Conservation (phyloP, 2,329 filamentous ascomycete genomes). For the Decorospora gaudefroyi region DNA sequence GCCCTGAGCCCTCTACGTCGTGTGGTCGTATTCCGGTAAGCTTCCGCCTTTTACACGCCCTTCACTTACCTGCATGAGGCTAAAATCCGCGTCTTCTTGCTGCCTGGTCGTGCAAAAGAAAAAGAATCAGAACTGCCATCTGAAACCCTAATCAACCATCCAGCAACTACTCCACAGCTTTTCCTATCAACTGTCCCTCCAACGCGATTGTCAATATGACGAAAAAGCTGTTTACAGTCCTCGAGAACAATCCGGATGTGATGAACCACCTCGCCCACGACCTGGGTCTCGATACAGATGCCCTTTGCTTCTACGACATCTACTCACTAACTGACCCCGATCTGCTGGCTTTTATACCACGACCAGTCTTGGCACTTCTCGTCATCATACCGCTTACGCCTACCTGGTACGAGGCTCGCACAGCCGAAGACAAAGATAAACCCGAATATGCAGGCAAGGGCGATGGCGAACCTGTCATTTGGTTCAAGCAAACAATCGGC, state of each 20-base stretch:
- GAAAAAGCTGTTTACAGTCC: constrained; percentile 36
- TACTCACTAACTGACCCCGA: constrained; percentile 58
- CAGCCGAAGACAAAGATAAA: constrained; percentile 49
- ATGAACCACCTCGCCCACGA: constrained; percentile 56
- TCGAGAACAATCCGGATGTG: constrained; percentile 61
- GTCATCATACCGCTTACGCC: constrained; percentile 56
- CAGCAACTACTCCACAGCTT: neutral
- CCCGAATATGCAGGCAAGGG: constrained; percentile 54
- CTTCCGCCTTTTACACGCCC: neutral
- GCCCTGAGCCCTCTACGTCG: too few species aligned
- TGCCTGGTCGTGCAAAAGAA: constrained; percentile 11
- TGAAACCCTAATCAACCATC: neutral
- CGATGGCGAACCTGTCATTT: constrained; percentile 58
- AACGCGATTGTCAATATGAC: constrained; percentile 19
- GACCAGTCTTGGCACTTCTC: constrained; percentile 59
- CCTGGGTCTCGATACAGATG: constrained; percentile 53
- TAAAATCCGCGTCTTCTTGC: constrained; percentile 6
- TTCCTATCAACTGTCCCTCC: neutral
- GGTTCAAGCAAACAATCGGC: constrained; percentile 64
- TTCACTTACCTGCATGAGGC: neutral
- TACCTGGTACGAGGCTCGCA: constrained; percentile 49
- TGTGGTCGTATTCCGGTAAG: too few species aligned
- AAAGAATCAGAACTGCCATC: too few species aligned
- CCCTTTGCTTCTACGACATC: constrained; percentile 59
- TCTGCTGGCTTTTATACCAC: constrained; percentile 56